A percentile compares a stretch with the other conserved stretches of the same genome.
phyloP scores from a whole-genome alignment of 1,139 yeast genomes.

The Blastobotrys elegans region DNA sequence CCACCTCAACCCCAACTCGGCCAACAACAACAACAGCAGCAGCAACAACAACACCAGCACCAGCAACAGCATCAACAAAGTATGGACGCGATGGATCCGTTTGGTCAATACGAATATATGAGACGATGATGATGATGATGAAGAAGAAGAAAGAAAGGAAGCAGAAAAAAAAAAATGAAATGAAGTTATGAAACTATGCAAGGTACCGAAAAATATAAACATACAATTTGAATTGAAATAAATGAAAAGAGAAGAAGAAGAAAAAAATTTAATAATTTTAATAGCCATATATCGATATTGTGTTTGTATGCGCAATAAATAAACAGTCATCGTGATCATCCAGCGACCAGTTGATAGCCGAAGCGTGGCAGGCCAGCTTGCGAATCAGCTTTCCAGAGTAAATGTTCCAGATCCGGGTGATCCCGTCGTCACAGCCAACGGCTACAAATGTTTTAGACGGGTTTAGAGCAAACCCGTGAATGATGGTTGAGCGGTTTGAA shows the following conservation, averaged over 20 bases:
- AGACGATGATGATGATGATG: conserved; percentile 7
- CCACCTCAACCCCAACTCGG: conserved; percentile 1
- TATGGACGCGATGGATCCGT: conserved; percentile 1
- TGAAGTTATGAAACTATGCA: neutral
- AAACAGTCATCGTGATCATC: neutral
- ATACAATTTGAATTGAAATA: too few species aligned
- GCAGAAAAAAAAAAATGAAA: neutral
- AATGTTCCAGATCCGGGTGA: conserved; percentile 1
- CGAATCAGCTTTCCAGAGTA: conserved; percentile 2
- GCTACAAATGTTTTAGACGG: conserved; percentile 2
- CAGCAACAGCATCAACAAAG: conserved; percentile 2
- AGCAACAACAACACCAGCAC: conserved; percentile 4
- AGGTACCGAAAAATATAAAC: neutral
- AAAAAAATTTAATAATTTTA: neutral
- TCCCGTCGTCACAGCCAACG: conserved; percentile 6
- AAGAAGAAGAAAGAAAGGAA: neutral
- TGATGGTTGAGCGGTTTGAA: neutral
- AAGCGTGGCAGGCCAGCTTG: neutral
- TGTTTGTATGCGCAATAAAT: neutral
- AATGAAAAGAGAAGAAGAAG: too few species aligned
- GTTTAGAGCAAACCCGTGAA: neutral
- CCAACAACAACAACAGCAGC: conserved; percentile 4
- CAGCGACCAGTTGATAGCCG: neutral
- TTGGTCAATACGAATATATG: conserved; percentile 8
- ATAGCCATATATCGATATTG: neutral